phyloP scores from a whole-genome alignment of 2,329 filamentous ascomycete species.

The Venturia asperata region DNA sequence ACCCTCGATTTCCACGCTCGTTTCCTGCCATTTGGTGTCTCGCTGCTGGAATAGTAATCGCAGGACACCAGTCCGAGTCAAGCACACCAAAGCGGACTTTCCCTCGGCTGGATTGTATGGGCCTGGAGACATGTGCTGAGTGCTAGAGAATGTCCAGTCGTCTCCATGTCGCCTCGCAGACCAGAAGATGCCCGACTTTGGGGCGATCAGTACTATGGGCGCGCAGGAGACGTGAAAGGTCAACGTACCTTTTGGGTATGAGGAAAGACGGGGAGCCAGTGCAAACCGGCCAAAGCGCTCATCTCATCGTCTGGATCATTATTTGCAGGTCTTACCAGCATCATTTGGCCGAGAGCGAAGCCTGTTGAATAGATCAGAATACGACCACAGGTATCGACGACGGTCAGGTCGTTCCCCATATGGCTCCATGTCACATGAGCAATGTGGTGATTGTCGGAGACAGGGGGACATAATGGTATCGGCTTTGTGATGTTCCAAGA shows the following conservation, averaged over 20 bases:
- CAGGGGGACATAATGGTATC: conserved; percentile 35
- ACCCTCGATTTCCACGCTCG: conserved; percentile 65
- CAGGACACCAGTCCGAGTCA: conserved; percentile 67
- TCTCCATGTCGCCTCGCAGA: conserved; percentile 35
- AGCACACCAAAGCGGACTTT: conserved; percentile 67
- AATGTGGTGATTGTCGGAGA: conserved; percentile 58
- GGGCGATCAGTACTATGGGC: conserved; percentile 18
- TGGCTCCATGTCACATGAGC: conserved; percentile 80
- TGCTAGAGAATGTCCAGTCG: conserved; percentile 63
- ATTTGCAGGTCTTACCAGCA: conserved; percentile 53
- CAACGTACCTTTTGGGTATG: conserved; percentile 33
- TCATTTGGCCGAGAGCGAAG: conserved; percentile 66
- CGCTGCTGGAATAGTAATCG: conserved; percentile 72
- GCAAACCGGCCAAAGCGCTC: conserved; percentile 70
- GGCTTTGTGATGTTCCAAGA: conserved; percentile 70
- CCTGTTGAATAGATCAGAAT: conserved; percentile 67
- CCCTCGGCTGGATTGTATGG: conserved; percentile 65
- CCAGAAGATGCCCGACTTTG: conserved; percentile 33
- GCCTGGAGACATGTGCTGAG: conserved; percentile 57
- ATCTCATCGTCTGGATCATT: conserved; percentile 67
- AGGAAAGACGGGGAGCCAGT: conserved; percentile 60
- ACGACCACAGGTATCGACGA: conserved; percentile 72
- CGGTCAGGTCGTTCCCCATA: conserved; percentile 69
- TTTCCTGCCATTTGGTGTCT: conserved; percentile 64
- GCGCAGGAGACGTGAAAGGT: conserved; percentile 23